A percentile compares a stretch with the other conserved stretches of the same genome.
phyloP scores from a whole-genome alignment of 257 asterid genomes.

The Osmanthus fragrans region DNA sequence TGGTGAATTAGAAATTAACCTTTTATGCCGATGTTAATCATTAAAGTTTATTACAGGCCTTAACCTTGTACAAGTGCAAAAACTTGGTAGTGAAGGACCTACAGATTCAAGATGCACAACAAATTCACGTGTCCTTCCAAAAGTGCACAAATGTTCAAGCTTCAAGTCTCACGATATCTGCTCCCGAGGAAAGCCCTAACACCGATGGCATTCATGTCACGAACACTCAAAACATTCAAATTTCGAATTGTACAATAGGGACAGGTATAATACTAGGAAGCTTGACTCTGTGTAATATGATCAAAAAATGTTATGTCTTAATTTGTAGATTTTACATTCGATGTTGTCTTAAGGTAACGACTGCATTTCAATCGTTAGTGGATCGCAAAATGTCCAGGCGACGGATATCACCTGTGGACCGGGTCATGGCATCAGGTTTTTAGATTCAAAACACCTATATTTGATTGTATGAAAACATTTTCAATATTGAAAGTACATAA shows the following conservation, averaged over 20 bases:
- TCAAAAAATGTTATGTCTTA: neutral
- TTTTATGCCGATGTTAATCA: neutral
- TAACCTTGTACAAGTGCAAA: conserved; percentile 62
- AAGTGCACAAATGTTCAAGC: conserved; percentile 46
- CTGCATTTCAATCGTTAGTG: conserved; percentile 74
- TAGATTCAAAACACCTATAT: neutral
- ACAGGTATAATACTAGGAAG: conserved; percentile 46
- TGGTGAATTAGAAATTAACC: no score
- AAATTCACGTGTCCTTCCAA: conserved; percentile 61
- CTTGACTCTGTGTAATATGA: neutral
- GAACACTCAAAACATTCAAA: conserved; percentile 43
- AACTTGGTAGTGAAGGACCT: conserved; percentile 51
- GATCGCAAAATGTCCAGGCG: conserved; percentile 53
- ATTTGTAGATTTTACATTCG: neutral
- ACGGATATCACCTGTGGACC: conserved; percentile 72
- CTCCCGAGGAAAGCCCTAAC: conserved; percentile 72
- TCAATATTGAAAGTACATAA: neutral
- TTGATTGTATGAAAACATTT: neutral
- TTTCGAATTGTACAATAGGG: conserved; percentile 52
- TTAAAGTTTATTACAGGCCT: conserved; percentile 44
- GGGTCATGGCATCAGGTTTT: conserved; percentile 95
- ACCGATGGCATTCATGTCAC: conserved; percentile 87
- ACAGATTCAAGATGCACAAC: conserved; percentile 58
- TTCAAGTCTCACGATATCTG: conserved; percentile 44
- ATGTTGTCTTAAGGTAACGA: conserved; percentile 57